phyloP scores from a whole-genome alignment of 2,329 filamentous ascomycete species.

The Aspergillus pseudoviridinutans region DNA sequence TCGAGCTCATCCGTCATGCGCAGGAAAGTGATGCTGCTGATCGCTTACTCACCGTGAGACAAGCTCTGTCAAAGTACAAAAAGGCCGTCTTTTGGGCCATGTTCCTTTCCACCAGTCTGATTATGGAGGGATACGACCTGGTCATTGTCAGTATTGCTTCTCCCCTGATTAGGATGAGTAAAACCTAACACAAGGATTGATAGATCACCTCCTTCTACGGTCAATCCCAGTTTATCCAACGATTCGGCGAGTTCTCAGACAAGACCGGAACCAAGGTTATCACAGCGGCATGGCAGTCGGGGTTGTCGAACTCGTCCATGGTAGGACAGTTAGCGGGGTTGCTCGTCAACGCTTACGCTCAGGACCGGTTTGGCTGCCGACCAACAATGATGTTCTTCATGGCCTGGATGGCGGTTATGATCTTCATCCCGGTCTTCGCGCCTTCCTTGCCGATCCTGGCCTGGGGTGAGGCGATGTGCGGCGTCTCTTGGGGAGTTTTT shows the following conservation, averaged over 20 bases:
- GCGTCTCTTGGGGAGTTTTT: slow-evolving; percentile 12
- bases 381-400: slow-evolving; percentile 19
- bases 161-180: neutral
- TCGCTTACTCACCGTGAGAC: slow-evolving; percentile 22
- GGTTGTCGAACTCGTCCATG: slow-evolving; percentile 14
- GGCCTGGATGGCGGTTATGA: slow-evolving; percentile 7
- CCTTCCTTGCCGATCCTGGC: slow-evolving; percentile 4
- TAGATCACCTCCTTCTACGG: slow-evolving; percentile 10
- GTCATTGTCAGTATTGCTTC: slow-evolving; percentile 8
- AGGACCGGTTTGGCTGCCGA: slow-evolving; percentile 24
- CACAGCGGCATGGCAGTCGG: slow-evolving; percentile 27
- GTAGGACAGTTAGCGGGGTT: slow-evolving; percentile 19
- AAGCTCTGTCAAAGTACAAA: slow-evolving; percentile 21
- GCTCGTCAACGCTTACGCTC: slow-evolving; percentile 18
- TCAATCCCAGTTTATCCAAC: slow-evolving; percentile 6
- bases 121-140: slow-evolving; percentile 26
- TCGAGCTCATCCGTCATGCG: slow-evolving; percentile 8
- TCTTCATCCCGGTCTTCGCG: slow-evolving; percentile 15
- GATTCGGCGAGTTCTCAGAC: slow-evolving; percentile 5
- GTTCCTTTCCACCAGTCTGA: slow-evolving; percentile 23
- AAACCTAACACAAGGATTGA: neutral
- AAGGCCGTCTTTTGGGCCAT: slow-evolving; percentile 26
- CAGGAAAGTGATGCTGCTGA: slow-evolving; percentile 18
- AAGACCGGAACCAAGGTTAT: slow-evolving; percentile 8
- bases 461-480: slow-evolving; percentile 6